These are phyloP conservation scores for Liriodendron chinense DNA, from an alignment of 164 flowering plant species.

Conservation along the genomic window DNA sequence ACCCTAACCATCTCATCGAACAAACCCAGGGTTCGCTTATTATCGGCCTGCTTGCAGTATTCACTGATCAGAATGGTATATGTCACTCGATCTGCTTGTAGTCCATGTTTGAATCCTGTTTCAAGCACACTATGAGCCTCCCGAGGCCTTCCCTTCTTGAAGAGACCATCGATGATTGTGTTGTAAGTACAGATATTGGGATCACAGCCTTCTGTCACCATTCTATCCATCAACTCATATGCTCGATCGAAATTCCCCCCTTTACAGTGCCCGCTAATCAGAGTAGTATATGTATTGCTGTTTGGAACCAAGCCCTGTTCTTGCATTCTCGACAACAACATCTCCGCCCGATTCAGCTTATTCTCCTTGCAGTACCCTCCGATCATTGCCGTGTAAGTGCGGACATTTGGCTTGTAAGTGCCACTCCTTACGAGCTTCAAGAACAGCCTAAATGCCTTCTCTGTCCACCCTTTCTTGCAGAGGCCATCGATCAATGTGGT, in stretches of 20 bases:
- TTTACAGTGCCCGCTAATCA: conserved; percentile 79
- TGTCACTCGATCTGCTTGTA: conserved; percentile 63
- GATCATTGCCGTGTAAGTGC: conserved; percentile 89
- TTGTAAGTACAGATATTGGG: conserved; percentile 78
- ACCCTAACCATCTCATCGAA: conserved; percentile 53
- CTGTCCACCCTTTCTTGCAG: conserved; percentile 95
- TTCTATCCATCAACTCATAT: conserved; percentile 58
- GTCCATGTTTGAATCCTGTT: conserved; percentile 31
- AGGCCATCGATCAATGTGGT: conserved; percentile 82
- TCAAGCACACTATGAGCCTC: conserved; percentile 61
- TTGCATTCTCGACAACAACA: conserved; percentile 70
- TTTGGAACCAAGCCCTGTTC: conserved; percentile 83
- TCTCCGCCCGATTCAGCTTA: conserved; percentile 81
- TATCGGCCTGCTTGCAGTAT: conserved; percentile 46
- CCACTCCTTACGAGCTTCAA: conserved; percentile 83
- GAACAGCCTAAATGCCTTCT: conserved; percentile 86
- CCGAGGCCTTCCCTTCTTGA: conserved; percentile 53
- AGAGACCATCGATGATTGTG: conserved; percentile 61
- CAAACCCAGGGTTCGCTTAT: conserved; percentile 42
- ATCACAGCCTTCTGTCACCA: conserved; percentile 49
- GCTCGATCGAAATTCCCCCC: conserved; percentile 66
- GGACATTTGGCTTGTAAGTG: conserved; percentile 79
- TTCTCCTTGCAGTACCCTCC: conserved; percentile 82
- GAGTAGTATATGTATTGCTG: conserved; percentile 69
- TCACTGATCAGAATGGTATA: conserved; percentile 73